These are phyloP conservation scores for Schoenoplectus tabernaemontani DNA, from an alignment of 202 grass and related monocot species.

Conservation along the genomic window DNA sequence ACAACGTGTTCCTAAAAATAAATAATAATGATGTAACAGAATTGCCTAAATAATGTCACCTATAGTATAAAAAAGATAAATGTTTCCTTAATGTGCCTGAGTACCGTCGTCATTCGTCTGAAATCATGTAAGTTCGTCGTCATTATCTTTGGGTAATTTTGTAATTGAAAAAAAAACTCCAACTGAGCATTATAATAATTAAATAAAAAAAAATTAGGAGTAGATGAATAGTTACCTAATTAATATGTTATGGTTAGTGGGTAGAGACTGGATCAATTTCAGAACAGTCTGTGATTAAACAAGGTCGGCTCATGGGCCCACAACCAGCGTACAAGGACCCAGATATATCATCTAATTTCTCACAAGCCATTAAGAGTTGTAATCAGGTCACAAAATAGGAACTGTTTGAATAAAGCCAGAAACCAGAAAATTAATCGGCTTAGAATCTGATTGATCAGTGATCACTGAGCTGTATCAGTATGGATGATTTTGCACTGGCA, in stretches of 20 bases:
- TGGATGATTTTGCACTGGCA: neutral
- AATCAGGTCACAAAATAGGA: neutral
- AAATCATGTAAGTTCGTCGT: neutral
- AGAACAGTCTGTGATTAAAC: slow-evolving; percentile 20
- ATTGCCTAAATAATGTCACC: neutral
- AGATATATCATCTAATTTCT: slow-evolving; percentile 17
- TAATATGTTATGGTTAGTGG: neutral
- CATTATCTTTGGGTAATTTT: neutral
- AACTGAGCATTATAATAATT: neutral
- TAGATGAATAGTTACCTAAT: neutral
- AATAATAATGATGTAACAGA: neutral
- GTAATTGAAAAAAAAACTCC: neutral
- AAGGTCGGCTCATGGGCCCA: slow-evolving; percentile 5
- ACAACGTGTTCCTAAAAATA: neutral
- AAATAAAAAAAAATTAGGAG: neutral
- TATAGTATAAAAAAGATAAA: neutral
- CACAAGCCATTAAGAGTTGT: neutral
- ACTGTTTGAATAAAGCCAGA: neutral
- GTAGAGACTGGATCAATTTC: slow-evolving; percentile 14
- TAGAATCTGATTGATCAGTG: neutral
- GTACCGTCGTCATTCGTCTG: neutral
- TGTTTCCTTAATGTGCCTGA: neutral
- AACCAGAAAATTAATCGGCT: neutral
- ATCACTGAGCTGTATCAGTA: neutral
- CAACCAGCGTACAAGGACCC: slow-evolving; percentile 3